Conservation (phyloP, 176 grass and related monocot genomes). For the Calamus simplicifolius region DNA sequence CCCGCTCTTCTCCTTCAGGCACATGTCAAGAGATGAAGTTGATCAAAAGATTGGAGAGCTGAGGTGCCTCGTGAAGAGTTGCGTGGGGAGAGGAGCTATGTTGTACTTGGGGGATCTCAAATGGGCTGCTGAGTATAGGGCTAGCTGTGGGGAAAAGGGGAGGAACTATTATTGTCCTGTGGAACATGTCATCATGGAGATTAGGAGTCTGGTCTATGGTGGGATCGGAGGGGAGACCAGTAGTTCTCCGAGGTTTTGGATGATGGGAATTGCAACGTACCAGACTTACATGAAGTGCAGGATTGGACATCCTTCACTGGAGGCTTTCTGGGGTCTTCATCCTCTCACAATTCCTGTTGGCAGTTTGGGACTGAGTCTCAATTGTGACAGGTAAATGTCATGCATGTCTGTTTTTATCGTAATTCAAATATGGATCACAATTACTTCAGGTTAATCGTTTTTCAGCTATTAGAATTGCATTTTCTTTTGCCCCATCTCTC, state of each 20-base stretch:
- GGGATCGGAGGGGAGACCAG: slow-evolving; percentile 16
- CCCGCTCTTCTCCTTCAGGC: slow-evolving; percentile 51
- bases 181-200: slow-evolving; percentile 74
- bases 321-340: slow-evolving; percentile 70
- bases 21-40: slow-evolving; percentile 49
- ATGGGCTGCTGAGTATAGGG: slow-evolving; percentile 50
- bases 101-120: slow-evolving; percentile 70
- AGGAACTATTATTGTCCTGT: slow-evolving; percentile 47
- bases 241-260: slow-evolving; percentile 30
- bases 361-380: slow-evolving; percentile 68
- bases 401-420: neutral
- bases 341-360: slow-evolving; percentile 49
- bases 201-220: slow-evolving; percentile 38
- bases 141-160: slow-evolving; percentile 23
- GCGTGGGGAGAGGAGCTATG: slow-evolving; percentile 26
- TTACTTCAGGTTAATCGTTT: neutral
- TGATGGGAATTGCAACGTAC: slow-evolving; percentile 64
- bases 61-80: slow-evolving; percentile 39
- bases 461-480: neutral
- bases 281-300: slow-evolving; percentile 67
- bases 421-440: neutral
- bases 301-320: slow-evolving; percentile 63
- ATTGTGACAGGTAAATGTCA: slow-evolving; percentile 59
- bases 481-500: neutral
- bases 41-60: slow-evolving; percentile 65